Percentiles rank a stretch among this genome's conserved stretches.
Evolutionary conservation across 352 stramenopile genomes (phyloP).

Genomic region (Globisporangium cystogenes): DNA sequence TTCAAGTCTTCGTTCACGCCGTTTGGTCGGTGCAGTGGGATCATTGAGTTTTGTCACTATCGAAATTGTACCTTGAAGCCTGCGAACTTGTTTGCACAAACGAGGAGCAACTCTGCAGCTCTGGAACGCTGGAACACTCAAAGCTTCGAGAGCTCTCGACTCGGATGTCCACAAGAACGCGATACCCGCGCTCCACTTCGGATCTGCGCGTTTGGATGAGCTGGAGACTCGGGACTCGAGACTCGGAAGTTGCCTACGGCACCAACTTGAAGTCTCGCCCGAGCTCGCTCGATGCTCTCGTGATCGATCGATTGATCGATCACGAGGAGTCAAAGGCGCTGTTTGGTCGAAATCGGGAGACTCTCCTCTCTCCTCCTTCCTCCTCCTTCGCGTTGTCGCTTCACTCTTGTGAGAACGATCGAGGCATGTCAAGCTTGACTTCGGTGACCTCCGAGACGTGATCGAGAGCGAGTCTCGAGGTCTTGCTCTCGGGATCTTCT

Average conservation of each 20-base stretch:
- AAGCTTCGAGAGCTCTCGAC: background rate
- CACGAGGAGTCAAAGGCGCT: background rate
- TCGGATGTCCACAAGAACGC: background rate
- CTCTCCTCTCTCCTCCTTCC: background rate
- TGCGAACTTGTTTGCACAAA: background rate
- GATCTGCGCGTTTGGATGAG: background rate
- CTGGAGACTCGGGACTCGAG: too few relatives aligned
- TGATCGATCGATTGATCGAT: background rate
- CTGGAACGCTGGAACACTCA: too few relatives aligned
- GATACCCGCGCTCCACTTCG: background rate
- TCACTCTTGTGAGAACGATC: background rate
- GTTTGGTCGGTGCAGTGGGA: conserved; percentile 1
- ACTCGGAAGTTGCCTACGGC: too few relatives aligned
- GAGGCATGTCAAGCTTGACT: too few relatives aligned
- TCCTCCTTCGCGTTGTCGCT: background rate
- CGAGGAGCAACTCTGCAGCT: too few relatives aligned
- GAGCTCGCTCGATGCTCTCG: background rate
- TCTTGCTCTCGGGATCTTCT: too few relatives aligned
- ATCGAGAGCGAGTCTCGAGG: too few relatives aligned
- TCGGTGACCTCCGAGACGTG: too few relatives aligned
- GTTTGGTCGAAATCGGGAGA: background rate
- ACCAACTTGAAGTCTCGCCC: too few relatives aligned
- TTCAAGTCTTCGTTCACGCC: background rate
- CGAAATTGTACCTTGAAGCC: too few relatives aligned
- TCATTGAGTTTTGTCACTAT: background rate